Base-by-base conservation (phyloP, 768 basidiomycete species). In the Hysterangium stoloniferum region DNA sequence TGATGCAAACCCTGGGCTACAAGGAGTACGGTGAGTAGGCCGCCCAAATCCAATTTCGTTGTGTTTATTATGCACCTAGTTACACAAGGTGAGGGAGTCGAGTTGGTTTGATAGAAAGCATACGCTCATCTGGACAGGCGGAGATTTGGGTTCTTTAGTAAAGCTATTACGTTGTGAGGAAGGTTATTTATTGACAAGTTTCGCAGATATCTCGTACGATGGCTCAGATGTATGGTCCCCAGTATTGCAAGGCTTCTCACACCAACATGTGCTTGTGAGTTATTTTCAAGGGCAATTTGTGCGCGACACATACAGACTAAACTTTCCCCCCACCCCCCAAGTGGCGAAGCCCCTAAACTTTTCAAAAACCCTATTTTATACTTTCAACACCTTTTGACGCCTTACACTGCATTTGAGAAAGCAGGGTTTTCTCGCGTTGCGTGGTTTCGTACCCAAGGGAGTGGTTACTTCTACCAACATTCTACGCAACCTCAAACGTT, bases 201-300 rank as follows among this genome's bases (percentile, higher is more conserved):
- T 5, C 19, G 11, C 36, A 59, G 58, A 52, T 59, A 3, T 37
- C 52, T 11, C 48, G 50, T 5, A 56, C 53, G 25, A 64, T 71
- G 43, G 71, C 67, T 1, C 22, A 24, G 12, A 22, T 58, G 6
- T 45, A 45, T 45, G 44, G 44, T 6, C 60, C 57, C 25, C 72
- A 68, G 36, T 62, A 76, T 43, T 60, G 59, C 57, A 79, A 76
- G 57, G 77, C 75, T 0, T 76, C 71, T 68, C 77, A 79, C 55
- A 72, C 74, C 1, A 79, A 77, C 53, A 57, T 70, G 37, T 67
- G 71, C 0, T 0, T 66, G 76, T 77, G 52, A 52, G 71, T 59
- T 11, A 41, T 20, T 28, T 6, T 2, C 46, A 9, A 9, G 43
- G n/a, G n/a, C n/a, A n/a, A n/a, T n/a, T n/a, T 20, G 13, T 4